A percentile compares a stretch with the other conserved stretches of the same genome.
Evolutionary conservation across 1,284 basidiomycete genomes (phyloP).

Genomic region (Psilocybe mexicana): DNA sequence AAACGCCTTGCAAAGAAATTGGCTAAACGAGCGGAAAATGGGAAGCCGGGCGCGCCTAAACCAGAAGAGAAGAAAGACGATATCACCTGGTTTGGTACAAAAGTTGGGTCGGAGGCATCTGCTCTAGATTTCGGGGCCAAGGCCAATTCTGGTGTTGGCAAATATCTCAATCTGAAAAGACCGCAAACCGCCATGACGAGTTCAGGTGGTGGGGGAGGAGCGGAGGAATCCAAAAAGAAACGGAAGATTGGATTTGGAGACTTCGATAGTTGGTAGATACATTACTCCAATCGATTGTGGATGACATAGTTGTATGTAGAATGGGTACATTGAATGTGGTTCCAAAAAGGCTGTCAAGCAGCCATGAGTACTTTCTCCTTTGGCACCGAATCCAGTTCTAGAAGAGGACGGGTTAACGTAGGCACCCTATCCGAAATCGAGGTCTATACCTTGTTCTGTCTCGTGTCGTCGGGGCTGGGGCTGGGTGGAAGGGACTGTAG

Average conservation of each 20-base stretch:
- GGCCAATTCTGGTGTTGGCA: constrained; percentile 44
- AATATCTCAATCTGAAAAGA: constrained; percentile 66
- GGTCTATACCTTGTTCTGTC: background rate
- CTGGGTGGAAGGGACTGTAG: constrained; percentile 27
- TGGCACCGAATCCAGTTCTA: constrained; percentile 17
- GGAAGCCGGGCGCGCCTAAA: constrained; percentile 32
- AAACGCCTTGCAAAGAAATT: constrained; percentile 73
- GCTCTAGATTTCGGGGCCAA: constrained; percentile 30
- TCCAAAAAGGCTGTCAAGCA: constrained; percentile 30
- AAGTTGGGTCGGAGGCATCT: constrained; percentile 52
- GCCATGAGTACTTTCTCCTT: constrained; percentile 37
- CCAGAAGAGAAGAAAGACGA: constrained; percentile 57
- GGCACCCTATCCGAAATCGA: background rate
- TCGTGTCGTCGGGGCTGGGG: constrained; percentile 1
- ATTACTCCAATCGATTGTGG: background rate
- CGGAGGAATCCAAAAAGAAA: constrained; percentile 67
- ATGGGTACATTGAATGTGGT: background rate
- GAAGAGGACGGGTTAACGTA: background rate
- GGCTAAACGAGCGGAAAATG: constrained; percentile 62
- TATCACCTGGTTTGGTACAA: constrained; percentile 84
- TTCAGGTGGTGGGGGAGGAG: constrained; percentile 21
- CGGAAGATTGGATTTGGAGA: constrained; percentile 78
- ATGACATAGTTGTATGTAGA: background rate
- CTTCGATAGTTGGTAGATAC: constrained; percentile 68
- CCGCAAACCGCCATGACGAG: constrained; percentile 30